A percentile compares a stretch with the other conserved stretches of the same genome.
Evolutionary conservation across 1,284 basidiomycete species (phyloP).

Genomic region (Exobasidium rhododendri): DNA sequence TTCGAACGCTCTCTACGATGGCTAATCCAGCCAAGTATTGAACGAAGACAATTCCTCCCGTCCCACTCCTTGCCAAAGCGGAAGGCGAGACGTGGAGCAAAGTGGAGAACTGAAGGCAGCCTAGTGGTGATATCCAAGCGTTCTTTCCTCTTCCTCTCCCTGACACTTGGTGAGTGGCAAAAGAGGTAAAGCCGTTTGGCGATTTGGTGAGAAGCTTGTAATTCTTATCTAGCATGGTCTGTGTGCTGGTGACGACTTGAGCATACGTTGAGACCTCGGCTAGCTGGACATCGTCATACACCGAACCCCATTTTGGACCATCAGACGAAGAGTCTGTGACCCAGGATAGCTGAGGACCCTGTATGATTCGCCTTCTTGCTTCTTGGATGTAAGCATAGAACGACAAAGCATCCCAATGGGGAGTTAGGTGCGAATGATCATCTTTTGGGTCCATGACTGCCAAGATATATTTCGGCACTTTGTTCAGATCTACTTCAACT

Average conservation of each 20-base stretch:
- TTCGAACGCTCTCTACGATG: conserved; percentile 74
- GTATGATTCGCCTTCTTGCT: conserved; percentile 7
- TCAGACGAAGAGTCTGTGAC: background rate
- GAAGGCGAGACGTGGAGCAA: conserved; percentile 66
- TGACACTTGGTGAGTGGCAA: conserved; percentile 81
- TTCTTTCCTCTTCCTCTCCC: conserved; percentile 87
- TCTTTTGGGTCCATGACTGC: conserved; percentile 9
- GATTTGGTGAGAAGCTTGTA: conserved; percentile 68
- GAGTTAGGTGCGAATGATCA: conserved; percentile 4
- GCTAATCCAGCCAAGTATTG: conserved; percentile 91
- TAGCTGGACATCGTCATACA: background rate
- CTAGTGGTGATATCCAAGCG: conserved; percentile 85
- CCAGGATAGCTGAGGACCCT: background rate
- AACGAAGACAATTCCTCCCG: conserved; percentile 67
- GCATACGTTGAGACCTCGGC: conserved; percentile 73
- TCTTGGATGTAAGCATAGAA: conserved; percentile 25
- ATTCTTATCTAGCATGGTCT: conserved; percentile 91
- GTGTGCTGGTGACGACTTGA: conserved; percentile 87
- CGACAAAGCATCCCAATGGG: conserved; percentile 30
- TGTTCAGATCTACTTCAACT: conserved; percentile 39
- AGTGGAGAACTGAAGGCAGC: conserved; percentile 83
- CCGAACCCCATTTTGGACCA: background rate
- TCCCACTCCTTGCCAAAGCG: background rate
- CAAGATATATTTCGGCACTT: conserved; percentile 44
- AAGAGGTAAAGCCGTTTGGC: conserved; percentile 72